Conservation (phyloP, 331 rosid species). For the Pyrus hybrid region DNA sequence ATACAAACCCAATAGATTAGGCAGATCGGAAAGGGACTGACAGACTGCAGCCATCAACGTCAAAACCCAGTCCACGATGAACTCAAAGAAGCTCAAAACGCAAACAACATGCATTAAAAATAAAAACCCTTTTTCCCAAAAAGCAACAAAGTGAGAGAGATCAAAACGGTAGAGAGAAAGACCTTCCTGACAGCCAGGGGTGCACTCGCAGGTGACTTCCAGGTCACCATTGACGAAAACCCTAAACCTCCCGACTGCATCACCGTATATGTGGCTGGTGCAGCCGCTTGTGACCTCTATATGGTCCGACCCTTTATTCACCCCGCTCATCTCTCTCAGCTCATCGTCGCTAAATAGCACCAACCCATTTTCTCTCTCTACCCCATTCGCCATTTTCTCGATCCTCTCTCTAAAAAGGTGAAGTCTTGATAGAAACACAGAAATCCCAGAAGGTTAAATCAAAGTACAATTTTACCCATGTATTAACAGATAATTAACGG, state of each 20-base stretch:
- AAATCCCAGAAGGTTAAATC: conserved; percentile 25
- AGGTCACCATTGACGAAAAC: conserved; percentile 93
- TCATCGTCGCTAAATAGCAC: conserved; percentile 75
- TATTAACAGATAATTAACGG: too few relatives aligned
- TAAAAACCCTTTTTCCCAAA: conserved; percentile 32
- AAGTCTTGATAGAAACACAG: conserved; percentile 19
- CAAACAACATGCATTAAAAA: too few relatives aligned
- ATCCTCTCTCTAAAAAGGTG: too few relatives aligned
- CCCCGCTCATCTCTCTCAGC: conserved; percentile 80
- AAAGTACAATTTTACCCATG: too few relatives aligned
- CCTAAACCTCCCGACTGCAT: conserved; percentile 99
- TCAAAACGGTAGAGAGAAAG: conserved; percentile 22
- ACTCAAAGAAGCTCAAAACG: conserved; percentile 9
- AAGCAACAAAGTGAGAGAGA: conserved; percentile 2
- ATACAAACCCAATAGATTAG: conserved; percentile 28
- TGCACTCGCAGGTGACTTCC: conserved; percentile 88
- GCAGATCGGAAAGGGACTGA: conserved; percentile 18
- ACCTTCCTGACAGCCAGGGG: conserved; percentile 99
- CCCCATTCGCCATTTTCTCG: conserved; percentile 50
- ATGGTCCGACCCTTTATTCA: conserved; percentile 51
- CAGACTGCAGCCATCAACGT: conserved; percentile 51
- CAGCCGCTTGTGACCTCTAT: conserved; percentile 93
- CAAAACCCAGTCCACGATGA: conserved; percentile 24
- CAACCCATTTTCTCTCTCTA: conserved; percentile 50
- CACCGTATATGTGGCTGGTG: conserved; percentile 93